Percentiles rank a stretch among this genome's conserved stretches.
Evolutionary conservation across 2,329 filamentous ascomycete species (phyloP).

Genomic region (Clathrospora elynae): DNA sequence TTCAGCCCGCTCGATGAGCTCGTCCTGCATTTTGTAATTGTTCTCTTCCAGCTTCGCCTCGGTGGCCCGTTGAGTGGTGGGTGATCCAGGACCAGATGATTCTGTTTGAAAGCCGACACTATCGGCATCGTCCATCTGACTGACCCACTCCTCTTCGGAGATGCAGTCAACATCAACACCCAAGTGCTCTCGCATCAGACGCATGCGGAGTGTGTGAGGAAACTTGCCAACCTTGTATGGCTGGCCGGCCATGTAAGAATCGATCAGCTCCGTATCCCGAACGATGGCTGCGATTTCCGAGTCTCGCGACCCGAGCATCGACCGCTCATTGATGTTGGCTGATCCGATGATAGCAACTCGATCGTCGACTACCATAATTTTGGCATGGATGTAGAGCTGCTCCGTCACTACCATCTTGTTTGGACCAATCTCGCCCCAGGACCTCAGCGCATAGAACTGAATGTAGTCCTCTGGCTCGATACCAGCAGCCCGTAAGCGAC

Average conservation of each 20-base stretch:
- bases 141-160: slow-evolving; percentile 43
- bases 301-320: slow-evolving; percentile 88
- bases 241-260: slow-evolving; percentile 86
- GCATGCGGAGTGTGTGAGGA: slow-evolving; percentile 87
- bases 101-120: slow-evolving; percentile 63
- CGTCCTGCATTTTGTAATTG: slow-evolving; percentile 56
- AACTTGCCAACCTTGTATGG: slow-evolving; percentile 91
- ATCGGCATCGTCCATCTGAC: slow-evolving; percentile 61
- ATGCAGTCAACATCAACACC: slow-evolving; percentile 95
- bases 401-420: slow-evolving; percentile 87
- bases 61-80: slow-evolving; percentile 41
- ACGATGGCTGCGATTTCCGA: slow-evolving; percentile 91
- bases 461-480: slow-evolving; percentile 97
- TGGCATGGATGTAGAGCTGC: slow-evolving; percentile 97
- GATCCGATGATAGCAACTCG: slow-evolving; percentile 92
- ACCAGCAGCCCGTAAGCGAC: slow-evolving; percentile 73
- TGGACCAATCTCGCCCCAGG: slow-evolving; percentile 89
- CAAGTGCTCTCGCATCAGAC: slow-evolving; percentile 94
- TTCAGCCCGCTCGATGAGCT: slow-evolving; percentile 62
- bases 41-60: slow-evolving; percentile 50
- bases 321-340: slow-evolving; percentile 97
- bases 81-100: slow-evolving; percentile 42
- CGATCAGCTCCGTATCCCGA: slow-evolving; percentile 89
- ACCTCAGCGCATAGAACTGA: slow-evolving; percentile 87
- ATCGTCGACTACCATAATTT: slow-evolving; percentile 95